Evolutionary conservation across 805 yeast species (phyloP).

Genomic region (Ogataea trehaloabstinens): DNA sequence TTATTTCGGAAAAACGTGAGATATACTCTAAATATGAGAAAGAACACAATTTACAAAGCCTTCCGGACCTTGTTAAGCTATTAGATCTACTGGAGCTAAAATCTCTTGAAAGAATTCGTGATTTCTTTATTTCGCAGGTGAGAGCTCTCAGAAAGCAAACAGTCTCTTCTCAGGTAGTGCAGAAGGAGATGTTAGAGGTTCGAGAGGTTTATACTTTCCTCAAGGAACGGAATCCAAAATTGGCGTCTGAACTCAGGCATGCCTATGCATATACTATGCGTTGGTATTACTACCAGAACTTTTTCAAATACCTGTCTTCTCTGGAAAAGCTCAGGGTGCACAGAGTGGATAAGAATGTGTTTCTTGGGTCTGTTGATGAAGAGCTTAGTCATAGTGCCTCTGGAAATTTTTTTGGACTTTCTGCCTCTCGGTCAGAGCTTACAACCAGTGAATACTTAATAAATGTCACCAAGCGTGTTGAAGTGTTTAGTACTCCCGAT

Average conservation of each 20-base stretch:
- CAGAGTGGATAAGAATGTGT: constrained; percentile 46
- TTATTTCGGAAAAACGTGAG: constrained; percentile 55
- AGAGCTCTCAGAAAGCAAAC: constrained; percentile 65
- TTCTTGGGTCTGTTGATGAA: constrained; percentile 24
- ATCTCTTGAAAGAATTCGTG: constrained; percentile 74
- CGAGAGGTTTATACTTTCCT: constrained; percentile 62
- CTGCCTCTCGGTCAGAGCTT: constrained; percentile 9
- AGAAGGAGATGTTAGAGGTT: constrained; percentile 60
- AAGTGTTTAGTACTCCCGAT: constrained; percentile 50
- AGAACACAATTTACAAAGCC: constrained; percentile 13
- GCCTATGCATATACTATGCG: constrained; percentile 88
- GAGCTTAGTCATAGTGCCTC: constrained; percentile 11
- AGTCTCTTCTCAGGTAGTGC: constrained; percentile 71
- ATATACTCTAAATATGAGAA: constrained; percentile 44
- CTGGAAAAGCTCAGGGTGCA: constrained; percentile 60
- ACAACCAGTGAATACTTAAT: constrained; percentile 51
- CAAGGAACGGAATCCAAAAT: constrained; percentile 47
- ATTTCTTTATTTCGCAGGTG: constrained; percentile 62
- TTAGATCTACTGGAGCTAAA: constrained; percentile 57
- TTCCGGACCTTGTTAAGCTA: constrained; percentile 27
- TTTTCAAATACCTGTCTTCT: constrained; percentile 72
- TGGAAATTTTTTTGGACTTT: constrained; percentile 14
- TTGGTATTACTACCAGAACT: constrained; percentile 87
- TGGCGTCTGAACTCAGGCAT: constrained; percentile 69
- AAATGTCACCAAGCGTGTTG: constrained; percentile 57